These are phyloP conservation scores for Penicillium herquei DNA, from an alignment of 495 filamentous ascomycete genomes.

Conservation along the genomic window DNA sequence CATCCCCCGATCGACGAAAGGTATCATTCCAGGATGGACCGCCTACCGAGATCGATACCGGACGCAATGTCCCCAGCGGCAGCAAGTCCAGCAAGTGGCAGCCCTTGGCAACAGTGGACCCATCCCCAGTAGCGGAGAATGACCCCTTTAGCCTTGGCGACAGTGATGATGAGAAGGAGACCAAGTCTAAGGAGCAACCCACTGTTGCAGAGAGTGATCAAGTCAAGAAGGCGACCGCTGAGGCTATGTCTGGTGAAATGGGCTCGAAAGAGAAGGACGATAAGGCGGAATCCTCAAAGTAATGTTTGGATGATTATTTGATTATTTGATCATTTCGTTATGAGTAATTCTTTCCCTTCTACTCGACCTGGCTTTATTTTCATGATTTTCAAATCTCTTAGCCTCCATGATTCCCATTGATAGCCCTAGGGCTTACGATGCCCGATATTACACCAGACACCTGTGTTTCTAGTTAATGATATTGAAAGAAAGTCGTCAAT, in stretches of 20 bases:
- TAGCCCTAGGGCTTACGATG: not conserved
- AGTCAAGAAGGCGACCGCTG: conserved; percentile 67
- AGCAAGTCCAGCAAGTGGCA: conserved; percentile 93
- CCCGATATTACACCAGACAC: not conserved
- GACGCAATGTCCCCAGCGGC: conserved; percentile 55
- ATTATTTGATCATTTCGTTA: conserved; percentile 1
- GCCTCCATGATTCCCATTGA: not conserved
- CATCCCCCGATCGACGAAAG: conserved; percentile 63
- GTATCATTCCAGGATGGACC: conserved; percentile 78
- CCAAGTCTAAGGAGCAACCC: conserved; percentile 60
- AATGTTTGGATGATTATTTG: conserved; percentile 3
- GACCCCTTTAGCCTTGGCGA: conserved; percentile 97
- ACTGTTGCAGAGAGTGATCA: conserved; percentile 66
- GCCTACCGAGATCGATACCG: conserved; percentile 73
- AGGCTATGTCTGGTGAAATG: conserved; percentile 44
- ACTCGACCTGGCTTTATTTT: not conserved
- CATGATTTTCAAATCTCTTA: not conserved
- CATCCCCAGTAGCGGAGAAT: conserved; percentile 82
- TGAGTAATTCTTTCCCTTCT: conserved; percentile 4
- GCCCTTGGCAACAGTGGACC: conserved; percentile 82
- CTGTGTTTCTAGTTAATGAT: not conserved
- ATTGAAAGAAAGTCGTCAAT: not conserved
- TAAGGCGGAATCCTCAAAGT: conserved; percentile 33
- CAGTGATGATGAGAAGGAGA: conserved; percentile 90
- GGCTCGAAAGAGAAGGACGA: conserved; percentile 22